Conservation (phyloP, 164 flowering plant species). For the Litsea cubeba region DNA sequence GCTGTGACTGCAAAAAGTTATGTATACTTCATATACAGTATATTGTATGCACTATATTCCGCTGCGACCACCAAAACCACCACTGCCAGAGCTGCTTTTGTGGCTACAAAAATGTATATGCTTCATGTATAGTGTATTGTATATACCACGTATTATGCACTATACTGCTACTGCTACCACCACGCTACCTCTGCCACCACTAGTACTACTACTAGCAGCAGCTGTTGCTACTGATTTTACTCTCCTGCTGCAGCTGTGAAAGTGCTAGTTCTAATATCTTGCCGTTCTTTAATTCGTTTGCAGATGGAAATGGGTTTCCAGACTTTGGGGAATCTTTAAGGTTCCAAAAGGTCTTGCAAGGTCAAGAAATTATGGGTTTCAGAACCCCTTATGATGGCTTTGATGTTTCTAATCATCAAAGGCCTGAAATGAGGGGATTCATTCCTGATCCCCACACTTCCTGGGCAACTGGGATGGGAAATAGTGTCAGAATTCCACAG, state of each 20-base stretch:
- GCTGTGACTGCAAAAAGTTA: too few species aligned
- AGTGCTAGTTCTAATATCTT: neutral
- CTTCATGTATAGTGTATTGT: too few species aligned
- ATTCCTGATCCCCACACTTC: slow-evolving; percentile 29
- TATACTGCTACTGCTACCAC: too few species aligned
- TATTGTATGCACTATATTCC: too few species aligned
- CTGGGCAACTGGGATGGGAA: slow-evolving; percentile 23
- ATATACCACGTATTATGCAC: too few species aligned
- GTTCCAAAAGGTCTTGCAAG: slow-evolving; percentile 99
- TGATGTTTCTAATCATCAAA: slow-evolving; percentile 43
- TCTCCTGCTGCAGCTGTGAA: neutral
- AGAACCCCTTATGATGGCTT: slow-evolving; percentile 47
- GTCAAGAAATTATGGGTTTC: slow-evolving; percentile 89
- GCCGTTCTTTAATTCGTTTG: neutral
- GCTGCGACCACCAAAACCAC: too few species aligned
- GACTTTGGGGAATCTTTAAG: slow-evolving; percentile 74
- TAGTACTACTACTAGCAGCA: too few species aligned
- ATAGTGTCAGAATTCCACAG: slow-evolving; percentile 18
- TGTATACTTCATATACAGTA: too few species aligned
- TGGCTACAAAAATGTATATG: too few species aligned
- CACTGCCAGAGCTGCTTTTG: too few species aligned
- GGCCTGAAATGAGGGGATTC: slow-evolving; percentile 35
- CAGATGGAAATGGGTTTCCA: slow-evolving; percentile 46
- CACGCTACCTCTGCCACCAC: too few species aligned
- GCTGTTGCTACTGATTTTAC: too few species aligned